Evolutionary conservation across 1,284 basidiomycete genomes (phyloP).

Genomic region (Apiotrichum siamense): DNA sequence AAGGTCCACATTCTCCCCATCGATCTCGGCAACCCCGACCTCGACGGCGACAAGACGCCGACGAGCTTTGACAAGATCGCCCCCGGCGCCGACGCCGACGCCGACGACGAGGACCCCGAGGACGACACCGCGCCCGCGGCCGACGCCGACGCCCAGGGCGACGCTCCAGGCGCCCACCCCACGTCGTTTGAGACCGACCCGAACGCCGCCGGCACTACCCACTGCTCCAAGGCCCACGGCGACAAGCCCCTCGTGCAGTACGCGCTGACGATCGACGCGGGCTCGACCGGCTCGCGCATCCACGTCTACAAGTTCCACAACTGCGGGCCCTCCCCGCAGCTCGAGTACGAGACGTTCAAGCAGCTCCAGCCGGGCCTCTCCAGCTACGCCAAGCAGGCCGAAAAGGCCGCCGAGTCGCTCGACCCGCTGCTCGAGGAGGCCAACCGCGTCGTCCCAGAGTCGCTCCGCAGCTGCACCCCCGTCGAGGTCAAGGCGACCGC

Average conservation of each 20-base stretch:
- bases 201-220: constrained; percentile 35
- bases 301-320: constrained; percentile 98
- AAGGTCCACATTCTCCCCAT: constrained; percentile 6
- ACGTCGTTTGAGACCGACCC: constrained; percentile 45
- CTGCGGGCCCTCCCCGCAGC: constrained; percentile 68
- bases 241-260: constrained; percentile 69
- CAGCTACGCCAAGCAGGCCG: constrained; percentile 55
- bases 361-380: constrained; percentile 78
- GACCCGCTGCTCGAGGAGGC: constrained; percentile 78
- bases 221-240: constrained; percentile 59
- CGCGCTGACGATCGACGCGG: constrained; percentile 96
- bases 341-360: constrained; percentile 92
- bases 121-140: constrained; percentile 11
- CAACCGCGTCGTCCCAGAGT: constrained; percentile 64
- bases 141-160: neutral
- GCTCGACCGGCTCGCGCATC: constrained; percentile 92
- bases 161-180: constrained; percentile 18
- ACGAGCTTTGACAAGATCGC: neutral
- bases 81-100: neutral
- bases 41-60: constrained; percentile 23
- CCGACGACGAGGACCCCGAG: constrained; percentile 13
- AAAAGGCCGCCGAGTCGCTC: constrained; percentile 70
- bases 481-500: constrained; percentile 94
- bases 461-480: constrained; percentile 69
- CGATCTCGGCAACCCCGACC: constrained; percentile 20